Evolutionary conservation across 768 basidiomycete genomes (phyloP).

Genomic region (Pulveroboletus frians): DNA sequence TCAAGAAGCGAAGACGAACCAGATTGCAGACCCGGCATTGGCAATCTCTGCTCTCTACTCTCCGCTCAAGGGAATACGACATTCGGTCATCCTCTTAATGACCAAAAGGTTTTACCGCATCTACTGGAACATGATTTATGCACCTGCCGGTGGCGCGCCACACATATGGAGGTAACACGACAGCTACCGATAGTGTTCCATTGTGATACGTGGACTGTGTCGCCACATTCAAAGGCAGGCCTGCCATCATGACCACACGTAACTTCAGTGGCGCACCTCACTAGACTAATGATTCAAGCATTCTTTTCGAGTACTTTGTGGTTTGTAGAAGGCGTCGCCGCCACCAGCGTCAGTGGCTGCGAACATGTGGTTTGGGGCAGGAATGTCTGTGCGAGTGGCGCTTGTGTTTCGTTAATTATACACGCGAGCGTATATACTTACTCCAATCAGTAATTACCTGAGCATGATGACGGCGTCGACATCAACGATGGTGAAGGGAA

Average conservation of each 20-base stretch:
- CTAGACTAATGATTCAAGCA: constrained; percentile 6
- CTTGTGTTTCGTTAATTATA: constrained; percentile 3
- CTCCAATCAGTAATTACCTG: constrained; percentile 3
- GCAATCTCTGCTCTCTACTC: not conserved
- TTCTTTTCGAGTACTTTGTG: constrained; percentile 8
- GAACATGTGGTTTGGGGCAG: constrained; percentile 22
- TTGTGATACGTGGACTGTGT: constrained; percentile 5
- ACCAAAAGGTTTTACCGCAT: not conserved
- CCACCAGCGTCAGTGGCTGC: constrained; percentile 18
- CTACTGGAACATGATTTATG: not conserved
- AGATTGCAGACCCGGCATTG: constrained; percentile 6
- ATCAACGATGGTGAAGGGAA: constrained; percentile 7
- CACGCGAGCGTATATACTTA: not conserved
- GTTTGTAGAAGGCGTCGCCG: constrained; percentile 2
- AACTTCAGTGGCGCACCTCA: constrained; percentile 18
- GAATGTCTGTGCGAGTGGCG: constrained; percentile 17
- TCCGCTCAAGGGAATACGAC: not conserved
- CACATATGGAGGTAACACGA: constrained; percentile 1
- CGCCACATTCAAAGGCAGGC: not conserved
- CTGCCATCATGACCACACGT: constrained; percentile 8
- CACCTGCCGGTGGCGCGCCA: constrained; percentile 15
- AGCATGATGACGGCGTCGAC: constrained; percentile 8
- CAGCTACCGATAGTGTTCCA: not conserved
- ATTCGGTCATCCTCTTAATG: constrained; percentile 6
- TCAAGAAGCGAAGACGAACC: constrained; percentile 2